Evolutionary conservation across 352 stramenopile species (phyloP), one percentile per base, ranked within the genome.

Genomic region (Phytophthora ramorum): DNA sequence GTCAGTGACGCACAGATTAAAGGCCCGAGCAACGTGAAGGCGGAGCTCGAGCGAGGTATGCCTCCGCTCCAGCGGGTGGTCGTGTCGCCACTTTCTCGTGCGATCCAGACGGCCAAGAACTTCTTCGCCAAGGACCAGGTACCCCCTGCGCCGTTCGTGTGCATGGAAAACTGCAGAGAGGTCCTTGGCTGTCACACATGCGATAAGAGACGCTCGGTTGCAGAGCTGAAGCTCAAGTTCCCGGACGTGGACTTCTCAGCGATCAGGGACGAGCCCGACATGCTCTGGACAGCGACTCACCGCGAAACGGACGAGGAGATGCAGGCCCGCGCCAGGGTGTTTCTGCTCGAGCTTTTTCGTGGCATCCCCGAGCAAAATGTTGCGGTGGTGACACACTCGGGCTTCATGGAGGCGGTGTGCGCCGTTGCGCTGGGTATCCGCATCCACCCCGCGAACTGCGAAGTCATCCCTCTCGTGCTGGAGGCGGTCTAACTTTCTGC

Each of bases 231-330:
- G 46, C 43, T 28, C 35, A 83, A 86, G 66, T 92, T 92, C 54
- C 74, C 83, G 2, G 57, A 64, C 10, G 81, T 93, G 17, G 76
- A 93, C 60, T 91, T 92, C 30, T 79, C 76, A 34, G 68, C 61
- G 35, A 77, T 92, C 37, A 54, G 55, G 41, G 71, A 85, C 56
- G 78, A 92, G 19, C 44, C 79, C n/a, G 83, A 94, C 45, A 14
- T 52, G 40, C 50, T 85, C 55, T 93, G 85, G 85, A 71, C 69
- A 43, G 55, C 81, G 7, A 78, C 73, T 16, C 71, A 90, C 59
- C 81, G 83, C 49, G 83, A 94, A 65, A 90, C 79, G 4, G 73
- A 78, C 50, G 80, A 75, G 0, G 83, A 92, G 59, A 77, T 91
- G 37, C 59, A 80, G 26, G 43, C 67, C 26, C 79, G 85, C 3